Conservation (phyloP, 2,329 filamentous ascomycete species). For the Trichoderma sp. region DNA sequence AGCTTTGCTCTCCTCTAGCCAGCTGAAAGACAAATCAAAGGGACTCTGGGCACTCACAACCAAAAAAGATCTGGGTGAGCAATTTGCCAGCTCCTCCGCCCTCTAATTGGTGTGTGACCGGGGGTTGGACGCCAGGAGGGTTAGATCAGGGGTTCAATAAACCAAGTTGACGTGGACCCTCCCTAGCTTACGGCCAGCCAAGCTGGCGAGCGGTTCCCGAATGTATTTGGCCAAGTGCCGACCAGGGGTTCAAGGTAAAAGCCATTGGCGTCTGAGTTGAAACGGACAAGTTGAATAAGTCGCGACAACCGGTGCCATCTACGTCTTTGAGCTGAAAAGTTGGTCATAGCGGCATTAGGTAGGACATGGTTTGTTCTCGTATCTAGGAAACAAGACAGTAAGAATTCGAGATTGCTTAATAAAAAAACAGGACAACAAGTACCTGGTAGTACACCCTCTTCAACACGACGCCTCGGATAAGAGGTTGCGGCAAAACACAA, state of each 20-base stretch:
- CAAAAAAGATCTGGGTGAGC: constrained; percentile 4
- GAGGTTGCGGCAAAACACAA: neutral
- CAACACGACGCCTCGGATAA: neutral
- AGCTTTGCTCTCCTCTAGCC: constrained; percentile 9
- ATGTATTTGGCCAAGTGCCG: constrained; percentile 20
- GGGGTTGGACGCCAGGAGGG: neutral
- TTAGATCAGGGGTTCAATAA: constrained; percentile 22
- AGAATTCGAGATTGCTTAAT: neutral
- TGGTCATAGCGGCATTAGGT: neutral
- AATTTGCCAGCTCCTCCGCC: neutral
- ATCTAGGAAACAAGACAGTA: neutral
- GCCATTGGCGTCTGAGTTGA: constrained; percentile 5
- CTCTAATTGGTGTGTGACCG: constrained; percentile 15
- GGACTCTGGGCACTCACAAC: neutral
- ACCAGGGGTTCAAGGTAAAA: constrained; percentile 13
- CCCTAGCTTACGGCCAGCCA: constrained; percentile 6
- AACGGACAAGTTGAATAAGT: neutral
- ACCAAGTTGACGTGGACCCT: constrained; percentile 23
- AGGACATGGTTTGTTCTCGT: neutral
- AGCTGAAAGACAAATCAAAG: constrained; percentile 9
- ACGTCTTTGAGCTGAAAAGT: neutral
- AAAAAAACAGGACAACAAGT: neutral
- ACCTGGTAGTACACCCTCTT: neutral
- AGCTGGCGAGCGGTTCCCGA: constrained; percentile 7
- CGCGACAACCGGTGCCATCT: neutral